Percentiles rank a stretch among this genome's conserved stretches.
Conservation (phyloP, 2,329 filamentous ascomycete species). For the Trichocomaceae sp. region DNA sequence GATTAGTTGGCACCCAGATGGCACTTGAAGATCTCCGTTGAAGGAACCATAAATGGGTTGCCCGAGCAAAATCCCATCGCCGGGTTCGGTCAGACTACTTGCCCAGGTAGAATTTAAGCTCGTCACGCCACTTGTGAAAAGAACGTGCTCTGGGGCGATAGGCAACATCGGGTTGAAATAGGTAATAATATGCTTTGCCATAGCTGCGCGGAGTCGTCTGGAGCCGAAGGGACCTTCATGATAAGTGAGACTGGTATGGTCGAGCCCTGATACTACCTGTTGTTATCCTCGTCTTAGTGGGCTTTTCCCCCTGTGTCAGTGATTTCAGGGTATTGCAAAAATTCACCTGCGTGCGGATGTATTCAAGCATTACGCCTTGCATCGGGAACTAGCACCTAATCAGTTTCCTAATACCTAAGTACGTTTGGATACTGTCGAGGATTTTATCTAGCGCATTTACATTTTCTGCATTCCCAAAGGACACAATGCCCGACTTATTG, state of each 20-base stretch:
- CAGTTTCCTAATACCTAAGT: background rate
- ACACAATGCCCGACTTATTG: conserved; percentile 29
- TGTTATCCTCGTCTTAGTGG: background rate
- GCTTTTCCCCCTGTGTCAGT: too few relatives aligned
- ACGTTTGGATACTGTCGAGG: background rate
- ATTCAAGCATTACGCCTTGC: conserved; percentile 6
- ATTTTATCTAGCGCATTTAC: conserved; percentile 16
- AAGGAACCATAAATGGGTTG: conserved; percentile 46
- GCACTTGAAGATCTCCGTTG: conserved; percentile 43
- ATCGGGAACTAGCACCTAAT: background rate
- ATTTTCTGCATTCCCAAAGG: conserved; percentile 33
- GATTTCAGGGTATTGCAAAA: background rate
- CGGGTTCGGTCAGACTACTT: conserved; percentile 37
- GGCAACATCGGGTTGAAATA: conserved; percentile 32
- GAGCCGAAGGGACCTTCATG: conserved; percentile 33
- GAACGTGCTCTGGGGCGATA: conserved; percentile 32
- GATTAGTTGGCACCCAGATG: conserved; percentile 35
- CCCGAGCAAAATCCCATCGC: conserved; percentile 43
- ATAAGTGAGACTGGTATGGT: conserved; percentile 26
- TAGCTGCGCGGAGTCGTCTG: conserved; percentile 32
- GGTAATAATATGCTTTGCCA: conserved; percentile 38
- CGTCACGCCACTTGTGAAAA: conserved; percentile 39
- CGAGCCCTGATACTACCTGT: background rate
- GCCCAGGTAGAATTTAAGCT: conserved; percentile 39
- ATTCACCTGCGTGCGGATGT: background rate